A percentile compares a stretch with the other conserved stretches of the same genome.
Evolutionary conservation across 2,329 filamentous ascomycete species (phyloP).

Genomic region (Aureobasidium leucospermi): DNA sequence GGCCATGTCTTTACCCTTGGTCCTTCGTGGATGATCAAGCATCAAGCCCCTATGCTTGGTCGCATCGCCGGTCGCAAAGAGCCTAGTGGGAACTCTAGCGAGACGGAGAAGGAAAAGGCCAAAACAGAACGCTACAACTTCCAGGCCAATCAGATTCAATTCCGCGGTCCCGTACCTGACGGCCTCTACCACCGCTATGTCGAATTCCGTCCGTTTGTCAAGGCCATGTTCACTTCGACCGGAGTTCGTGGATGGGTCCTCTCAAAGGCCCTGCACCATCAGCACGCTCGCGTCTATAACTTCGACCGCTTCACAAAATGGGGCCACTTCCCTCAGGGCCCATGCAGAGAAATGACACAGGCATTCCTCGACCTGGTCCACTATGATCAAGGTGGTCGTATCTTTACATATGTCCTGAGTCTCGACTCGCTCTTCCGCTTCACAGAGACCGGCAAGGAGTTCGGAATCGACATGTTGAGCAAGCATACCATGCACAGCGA

Average conservation of each 20-base stretch:
- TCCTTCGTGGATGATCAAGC: conserved; percentile 68
- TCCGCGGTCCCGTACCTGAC: conserved; percentile 72
- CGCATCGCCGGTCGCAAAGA: conserved; percentile 63
- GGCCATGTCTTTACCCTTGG: conserved; percentile 72
- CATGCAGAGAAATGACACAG: conserved; percentile 62
- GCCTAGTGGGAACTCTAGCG: conserved; percentile 36
- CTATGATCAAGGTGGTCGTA: conserved; percentile 74
- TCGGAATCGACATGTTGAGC: conserved; percentile 83
- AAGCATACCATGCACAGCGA: conserved; percentile 98
- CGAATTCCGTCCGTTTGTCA: conserved; percentile 85
- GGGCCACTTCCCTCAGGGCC: conserved; percentile 53
- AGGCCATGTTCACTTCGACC: conserved; percentile 73
- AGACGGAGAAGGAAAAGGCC: conserved; percentile 37
- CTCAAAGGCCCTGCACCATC: conserved; percentile 80
- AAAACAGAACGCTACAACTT: conserved; percentile 65
- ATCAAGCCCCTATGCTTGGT: conserved; percentile 84
- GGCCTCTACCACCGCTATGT: conserved; percentile 86
- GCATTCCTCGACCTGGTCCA: conserved; percentile 82
- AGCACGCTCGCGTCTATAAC: conserved; percentile 84
- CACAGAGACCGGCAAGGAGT: conserved; percentile 92
- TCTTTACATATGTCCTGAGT: conserved; percentile 89
- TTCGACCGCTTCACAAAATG: conserved; percentile 70
- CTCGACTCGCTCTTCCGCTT: conserved; percentile 82
- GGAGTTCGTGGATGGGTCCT: conserved; percentile 73
- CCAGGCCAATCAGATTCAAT: conserved; percentile 85